Evolutionary conservation across 495 filamentous ascomycete species (phyloP), one percentile per base, ranked within the genome.

Genomic region (Aspergillus bridgeri): DNA sequence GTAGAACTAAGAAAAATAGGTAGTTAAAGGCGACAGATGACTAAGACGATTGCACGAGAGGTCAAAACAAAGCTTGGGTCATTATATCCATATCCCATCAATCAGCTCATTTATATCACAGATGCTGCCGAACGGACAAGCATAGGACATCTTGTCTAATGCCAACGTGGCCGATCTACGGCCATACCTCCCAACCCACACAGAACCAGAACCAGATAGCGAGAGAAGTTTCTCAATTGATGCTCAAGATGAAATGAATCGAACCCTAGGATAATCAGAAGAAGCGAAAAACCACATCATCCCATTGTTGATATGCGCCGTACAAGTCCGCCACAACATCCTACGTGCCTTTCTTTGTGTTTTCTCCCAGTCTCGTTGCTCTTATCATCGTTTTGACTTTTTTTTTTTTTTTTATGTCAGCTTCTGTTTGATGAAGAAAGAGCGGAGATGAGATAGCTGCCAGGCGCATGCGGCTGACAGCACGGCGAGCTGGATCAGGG

Each of bases 351-450:
- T 38, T 15, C 3, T 25, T 21, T 23, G 0, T 47, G 1, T 50
- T 3, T 5, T 18, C 23, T n/a, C 42, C 19, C 23, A 2, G 4
- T 48, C 25, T 19, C 5, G 42, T 11, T n/a, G 20, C 8, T 42
- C 17, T 27, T 18, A 11, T 7, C 25, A 17, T 42, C 53, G 24
- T 23, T 6, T 13, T 24, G 9, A 3, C 43, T 22, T 18, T 23
- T 11, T 24, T 11, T 3, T 50, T 22, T 18, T 23, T 11, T 6
- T 43, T 22, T 18, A 77, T 50, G 94, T 98, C 67, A 98, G 82
- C 80, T 98, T 98, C 79, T 98, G 94, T 83, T 98, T 98, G 80
- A 98, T 98, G 79, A 98, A 98, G 81, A 98, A 98, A 21, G 90
- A 88, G 54, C 94, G 81, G 53, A 98, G 82, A 73, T 98, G 92